Conservation (phyloP, 768 basidiomycete genomes). For the Amanita phalloides region DNA sequence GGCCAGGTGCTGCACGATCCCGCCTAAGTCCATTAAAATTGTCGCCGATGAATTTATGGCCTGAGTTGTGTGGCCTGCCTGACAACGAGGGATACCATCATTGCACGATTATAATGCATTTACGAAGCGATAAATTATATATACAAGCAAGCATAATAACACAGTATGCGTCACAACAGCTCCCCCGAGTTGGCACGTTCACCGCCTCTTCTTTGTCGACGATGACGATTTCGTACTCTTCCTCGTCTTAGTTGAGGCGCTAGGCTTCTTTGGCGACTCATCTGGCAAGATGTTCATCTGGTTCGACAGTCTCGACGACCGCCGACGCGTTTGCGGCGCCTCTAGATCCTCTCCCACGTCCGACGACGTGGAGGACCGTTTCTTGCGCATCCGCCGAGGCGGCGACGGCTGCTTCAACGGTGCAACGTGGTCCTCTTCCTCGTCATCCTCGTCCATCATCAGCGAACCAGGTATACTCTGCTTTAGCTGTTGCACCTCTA, state of each 20-base stretch:
- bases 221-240: conserved; percentile 9
- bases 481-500: conserved; percentile 5
- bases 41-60: too few species aligned
- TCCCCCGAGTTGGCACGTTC: neutral
- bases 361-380: conserved; percentile 20
- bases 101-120: too few species aligned
- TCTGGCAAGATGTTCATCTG: conserved; percentile 10
- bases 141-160: neutral
- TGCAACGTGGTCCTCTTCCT: conserved; percentile 27
- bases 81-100: too few species aligned
- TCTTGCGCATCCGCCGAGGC: conserved; percentile 15
- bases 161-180: neutral
- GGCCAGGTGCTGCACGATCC: too few species aligned
- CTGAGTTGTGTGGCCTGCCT: too few species aligned
- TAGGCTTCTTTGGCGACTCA: conserved; percentile 14
- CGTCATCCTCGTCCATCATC: conserved; percentile 13
- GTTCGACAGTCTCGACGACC: conserved; percentile 32
- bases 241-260: conserved; percentile 11
- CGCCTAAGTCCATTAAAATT: too few species aligned
- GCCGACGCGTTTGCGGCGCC: conserved; percentile 26
- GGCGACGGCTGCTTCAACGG: conserved; percentile 26
- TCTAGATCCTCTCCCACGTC: conserved; percentile 23
- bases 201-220: conserved; percentile 12
- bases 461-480: conserved; percentile 2
- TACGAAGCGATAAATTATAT: conserved; percentile 1